Percentiles rank a stretch among this genome's conserved stretches.
These are phyloP conservation scores for Jimgerdemannia flammicorona DNA, from an alignment of 192 early-diverging fungal species.

Conservation along the genomic window DNA sequence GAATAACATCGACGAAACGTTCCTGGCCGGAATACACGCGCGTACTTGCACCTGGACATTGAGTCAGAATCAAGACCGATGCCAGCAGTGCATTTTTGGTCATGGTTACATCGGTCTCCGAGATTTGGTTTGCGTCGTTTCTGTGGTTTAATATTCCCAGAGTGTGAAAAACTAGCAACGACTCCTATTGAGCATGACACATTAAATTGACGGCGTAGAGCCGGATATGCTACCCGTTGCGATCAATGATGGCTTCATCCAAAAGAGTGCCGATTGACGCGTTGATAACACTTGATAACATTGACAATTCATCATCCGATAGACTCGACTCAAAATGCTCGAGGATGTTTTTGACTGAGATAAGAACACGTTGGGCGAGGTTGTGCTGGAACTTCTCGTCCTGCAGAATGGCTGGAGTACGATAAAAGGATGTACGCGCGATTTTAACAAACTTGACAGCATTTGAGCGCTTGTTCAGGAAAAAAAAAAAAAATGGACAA, in stretches of 20 bases:
- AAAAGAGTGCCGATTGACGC: conserved; percentile 23
- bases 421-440: too few relatives aligned
- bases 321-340: conserved; percentile 27
- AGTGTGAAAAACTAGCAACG: not conserved
- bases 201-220: too few relatives aligned
- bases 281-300: conserved; percentile 18
- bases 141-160: not conserved
- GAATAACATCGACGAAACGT: conserved; percentile 13
- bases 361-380: conserved; percentile 38
- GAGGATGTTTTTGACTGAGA: conserved; percentile 43
- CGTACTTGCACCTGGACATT: conserved; percentile 27
- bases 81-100: conserved; percentile 25
- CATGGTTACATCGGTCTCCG: conserved; percentile 2
- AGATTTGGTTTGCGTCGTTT: not conserved
- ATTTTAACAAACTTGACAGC: too few relatives aligned
- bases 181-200: too few relatives aligned
- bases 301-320: conserved; percentile 9
- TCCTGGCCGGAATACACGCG: conserved; percentile 4
- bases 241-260: conserved; percentile 5
- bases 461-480: too few relatives aligned
- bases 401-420: conserved; percentile 32
- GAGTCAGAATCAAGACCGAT: conserved; percentile 22
- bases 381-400: conserved; percentile 37
- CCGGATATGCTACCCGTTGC: conserved; percentile 10
- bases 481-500: too few relatives aligned